phyloP scores from a whole-genome alignment of 768 basidiomycete genomes.

The Serendipita sp. region DNA sequence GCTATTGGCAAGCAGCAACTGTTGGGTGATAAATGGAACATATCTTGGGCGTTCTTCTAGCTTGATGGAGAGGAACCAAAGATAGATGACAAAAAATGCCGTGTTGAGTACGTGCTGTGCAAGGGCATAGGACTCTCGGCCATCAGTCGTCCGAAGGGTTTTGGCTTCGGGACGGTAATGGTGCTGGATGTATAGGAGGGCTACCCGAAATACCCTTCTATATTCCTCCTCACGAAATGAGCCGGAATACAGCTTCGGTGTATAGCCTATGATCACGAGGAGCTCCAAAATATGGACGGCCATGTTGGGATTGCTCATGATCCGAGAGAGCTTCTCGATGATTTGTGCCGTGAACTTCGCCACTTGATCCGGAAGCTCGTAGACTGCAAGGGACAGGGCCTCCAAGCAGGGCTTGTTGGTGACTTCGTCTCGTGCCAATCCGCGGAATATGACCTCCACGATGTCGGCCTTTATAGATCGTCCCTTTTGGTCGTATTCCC shows the following conservation, averaged over 20 bases:
- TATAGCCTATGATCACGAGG: conserved; percentile 70
- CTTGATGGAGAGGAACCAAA: conserved; percentile 86
- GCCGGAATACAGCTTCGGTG: conserved; percentile 66
- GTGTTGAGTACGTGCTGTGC: conserved; percentile 83
- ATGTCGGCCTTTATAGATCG: conserved; percentile 35
- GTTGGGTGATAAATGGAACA: conserved; percentile 72
- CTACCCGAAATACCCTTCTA: conserved; percentile 88
- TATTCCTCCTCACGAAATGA: conserved; percentile 73
- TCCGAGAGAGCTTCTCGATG: conserved; percentile 74
- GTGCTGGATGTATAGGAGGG: conserved; percentile 81
- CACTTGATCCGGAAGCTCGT: conserved; percentile 71
- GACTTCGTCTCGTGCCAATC: conserved; percentile 23
- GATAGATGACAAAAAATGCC: conserved; percentile 80
- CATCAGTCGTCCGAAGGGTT: conserved; percentile 23
- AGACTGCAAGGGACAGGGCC: conserved; percentile 72
- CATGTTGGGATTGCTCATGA: conserved; percentile 88
- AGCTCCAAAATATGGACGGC: conserved; percentile 94
- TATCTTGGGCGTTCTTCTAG: conserved; percentile 67
- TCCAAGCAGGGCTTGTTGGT: conserved; percentile 70
- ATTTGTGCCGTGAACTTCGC: conserved; percentile 66
- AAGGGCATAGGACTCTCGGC: conserved; percentile 61
- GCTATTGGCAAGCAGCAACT: conserved; percentile 75
- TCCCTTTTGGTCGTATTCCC: conserved; percentile 25
- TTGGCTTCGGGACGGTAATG: conserved; percentile 50
- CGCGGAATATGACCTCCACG: conserved; percentile 57